Evolutionary conservation across 805 yeast species (phyloP).

Genomic region (Deakozyma indianensis): DNA sequence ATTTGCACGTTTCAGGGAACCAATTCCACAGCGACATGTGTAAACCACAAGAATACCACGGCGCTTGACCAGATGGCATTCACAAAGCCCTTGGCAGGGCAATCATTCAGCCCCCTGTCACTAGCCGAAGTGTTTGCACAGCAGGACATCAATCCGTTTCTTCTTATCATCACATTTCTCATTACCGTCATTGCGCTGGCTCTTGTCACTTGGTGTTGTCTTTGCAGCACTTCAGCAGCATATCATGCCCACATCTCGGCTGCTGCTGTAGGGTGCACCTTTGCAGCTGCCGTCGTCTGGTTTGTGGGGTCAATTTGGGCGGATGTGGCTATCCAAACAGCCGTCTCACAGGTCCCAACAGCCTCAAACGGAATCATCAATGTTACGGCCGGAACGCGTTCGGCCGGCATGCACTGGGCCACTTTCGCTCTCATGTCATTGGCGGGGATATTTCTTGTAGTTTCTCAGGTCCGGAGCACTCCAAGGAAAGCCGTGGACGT

Average conservation of each 20-base stretch:
- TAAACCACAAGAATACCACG: constrained; percentile 2
- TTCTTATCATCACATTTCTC: constrained; percentile 6
- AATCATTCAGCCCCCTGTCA: constrained; percentile 6
- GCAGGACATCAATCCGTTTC: constrained; percentile 9
- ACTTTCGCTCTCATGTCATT: constrained; percentile 10
- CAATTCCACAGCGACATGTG: constrained; percentile 3
- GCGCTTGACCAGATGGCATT: constrained; percentile 1
- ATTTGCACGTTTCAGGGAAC: constrained; percentile 6
- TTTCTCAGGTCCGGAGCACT: background rate
- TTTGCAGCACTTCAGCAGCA: constrained; percentile 4
- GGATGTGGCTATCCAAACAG: constrained; percentile 10
- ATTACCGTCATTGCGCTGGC: constrained; percentile 5
- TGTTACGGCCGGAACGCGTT: constrained; percentile 8
- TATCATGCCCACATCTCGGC: background rate
- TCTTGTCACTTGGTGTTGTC: constrained; percentile 4
- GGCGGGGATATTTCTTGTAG: background rate
- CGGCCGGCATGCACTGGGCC: constrained; percentile 13
- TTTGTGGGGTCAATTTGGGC: constrained; percentile 13
- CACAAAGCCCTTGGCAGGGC: background rate
- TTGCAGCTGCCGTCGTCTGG: constrained; percentile 7
- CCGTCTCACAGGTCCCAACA: constrained; percentile 6
- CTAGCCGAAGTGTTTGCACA: constrained; percentile 9
- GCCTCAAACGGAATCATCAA: constrained; percentile 8
- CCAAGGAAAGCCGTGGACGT: no score
- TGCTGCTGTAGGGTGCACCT: constrained; percentile 3